phyloP scores from a whole-genome alignment of 2,329 filamentous ascomycete genomes.

The Pyrenochaeta sp. region DNA sequence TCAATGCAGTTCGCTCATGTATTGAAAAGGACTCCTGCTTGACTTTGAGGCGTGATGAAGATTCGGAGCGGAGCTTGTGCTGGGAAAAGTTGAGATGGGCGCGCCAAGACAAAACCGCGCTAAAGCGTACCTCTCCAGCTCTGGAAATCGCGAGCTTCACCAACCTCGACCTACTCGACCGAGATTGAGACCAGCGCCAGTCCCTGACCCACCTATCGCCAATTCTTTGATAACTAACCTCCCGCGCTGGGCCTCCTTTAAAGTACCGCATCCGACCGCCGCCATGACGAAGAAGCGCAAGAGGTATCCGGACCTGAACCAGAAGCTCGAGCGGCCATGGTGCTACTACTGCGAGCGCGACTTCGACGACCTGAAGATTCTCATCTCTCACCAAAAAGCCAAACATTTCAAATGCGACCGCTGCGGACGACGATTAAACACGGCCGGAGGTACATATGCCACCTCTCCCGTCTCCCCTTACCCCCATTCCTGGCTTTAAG shows the following conservation, averaged over 20 bases:
- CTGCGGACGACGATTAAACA: slow-evolving; percentile 88
- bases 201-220: too few relatives aligned
- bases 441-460: slow-evolving; percentile 78
- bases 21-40: slow-evolving; percentile 3
- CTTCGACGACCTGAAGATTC: slow-evolving; percentile 95
- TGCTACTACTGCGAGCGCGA: slow-evolving; percentile 99
- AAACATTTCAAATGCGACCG: slow-evolving; percentile 98
- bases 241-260: neutral
- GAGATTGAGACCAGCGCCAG: slow-evolving; percentile 9
- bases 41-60: slow-evolving; percentile 9
- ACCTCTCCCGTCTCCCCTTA: neutral
- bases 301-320: slow-evolving; percentile 84
- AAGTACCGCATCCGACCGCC: slow-evolving; percentile 6
- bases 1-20: neutral
- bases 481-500: neutral
- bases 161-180: slow-evolving; percentile 6
- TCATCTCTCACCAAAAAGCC: slow-evolving; percentile 97
- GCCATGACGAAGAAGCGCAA: slow-evolving; percentile 79
- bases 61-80: slow-evolving; percentile 6
- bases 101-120: slow-evolving; percentile 28
- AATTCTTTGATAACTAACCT: too few relatives aligned
- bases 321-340: slow-evolving; percentile 87
- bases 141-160: slow-evolving; percentile 28
- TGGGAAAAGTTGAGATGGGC: slow-evolving; percentile 22
- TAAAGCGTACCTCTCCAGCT: slow-evolving; percentile 25